A percentile compares a stretch with the other conserved stretches of the same genome.
Conservation (phyloP, 2,329 filamentous ascomycete genomes). For the Hypoxylon sp. region DNA sequence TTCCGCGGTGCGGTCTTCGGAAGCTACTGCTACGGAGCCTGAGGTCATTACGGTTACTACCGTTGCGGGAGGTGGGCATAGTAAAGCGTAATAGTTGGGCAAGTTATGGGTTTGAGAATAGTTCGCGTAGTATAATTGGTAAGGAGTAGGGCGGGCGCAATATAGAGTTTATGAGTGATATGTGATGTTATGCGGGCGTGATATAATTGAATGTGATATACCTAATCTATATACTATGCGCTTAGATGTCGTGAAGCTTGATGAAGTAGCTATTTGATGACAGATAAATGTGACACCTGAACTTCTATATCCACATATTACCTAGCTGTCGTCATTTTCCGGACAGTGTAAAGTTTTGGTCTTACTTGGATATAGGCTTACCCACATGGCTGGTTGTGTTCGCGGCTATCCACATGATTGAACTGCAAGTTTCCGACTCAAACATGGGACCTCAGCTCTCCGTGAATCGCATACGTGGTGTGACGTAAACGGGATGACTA, state of each 20-base stretch:
- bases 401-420: too few species aligned
- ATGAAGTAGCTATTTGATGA: neutral
- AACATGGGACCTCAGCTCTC: neutral
- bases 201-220: neutral
- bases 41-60: constrained; percentile 32
- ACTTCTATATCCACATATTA: neutral
- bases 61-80: constrained; percentile 16
- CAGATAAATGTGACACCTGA: neutral
- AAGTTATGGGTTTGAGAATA: neutral
- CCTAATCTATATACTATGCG: neutral
- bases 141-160: neutral
- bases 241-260: neutral
- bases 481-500: neutral
- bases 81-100: constrained; percentile 17
- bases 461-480: neutral
- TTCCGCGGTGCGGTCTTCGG: constrained; percentile 20
- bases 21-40: constrained; percentile 15
- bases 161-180: constrained; percentile 7
- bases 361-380: too few species aligned
- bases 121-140: neutral
- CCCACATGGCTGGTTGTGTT: neutral
- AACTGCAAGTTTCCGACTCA: neutral
- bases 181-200: neutral
- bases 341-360: neutral
- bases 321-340: neutral